These are phyloP conservation scores for Strobilomyces echinocephalus DNA, from an alignment of 768 basidiomycete species.

Conservation along the genomic window DNA sequence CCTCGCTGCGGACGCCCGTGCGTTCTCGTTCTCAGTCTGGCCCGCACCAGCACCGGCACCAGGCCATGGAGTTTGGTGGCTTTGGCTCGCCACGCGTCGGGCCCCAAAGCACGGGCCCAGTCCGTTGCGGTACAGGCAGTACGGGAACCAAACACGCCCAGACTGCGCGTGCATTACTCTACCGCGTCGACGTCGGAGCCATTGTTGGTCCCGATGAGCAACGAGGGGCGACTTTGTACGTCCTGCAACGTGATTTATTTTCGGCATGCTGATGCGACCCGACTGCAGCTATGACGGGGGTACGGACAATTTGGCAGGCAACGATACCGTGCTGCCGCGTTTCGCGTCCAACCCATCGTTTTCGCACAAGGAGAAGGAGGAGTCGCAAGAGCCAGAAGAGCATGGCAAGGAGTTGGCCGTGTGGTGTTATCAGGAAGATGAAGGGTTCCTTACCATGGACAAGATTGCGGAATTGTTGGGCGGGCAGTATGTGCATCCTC, in stretches of 20 bases:
- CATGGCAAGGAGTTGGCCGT: slow-evolving; percentile 69
- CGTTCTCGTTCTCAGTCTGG: slow-evolving; percentile 31
- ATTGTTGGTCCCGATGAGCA: slow-evolving; percentile 56
- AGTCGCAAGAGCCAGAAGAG: slow-evolving; percentile 52
- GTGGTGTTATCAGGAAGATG: slow-evolving; percentile 84
- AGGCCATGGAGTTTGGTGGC: slow-evolving; percentile 13
- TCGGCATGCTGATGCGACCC: slow-evolving; percentile 10
- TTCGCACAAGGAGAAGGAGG: slow-evolving; percentile 51
- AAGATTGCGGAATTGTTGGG: slow-evolving; percentile 98
- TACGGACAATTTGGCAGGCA: slow-evolving; percentile 54
- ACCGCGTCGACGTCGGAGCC: slow-evolving; percentile 79
- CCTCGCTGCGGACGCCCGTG: slow-evolving; percentile 30
- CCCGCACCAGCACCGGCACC: slow-evolving; percentile 16
- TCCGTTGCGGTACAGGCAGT: slow-evolving; percentile 42
- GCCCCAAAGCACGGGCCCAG: slow-evolving; percentile 37
- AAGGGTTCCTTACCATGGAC: slow-evolving; percentile 69
- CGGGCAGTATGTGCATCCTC: slow-evolving; percentile 63
- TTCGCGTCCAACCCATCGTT: slow-evolving; percentile 38
- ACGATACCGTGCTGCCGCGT: slow-evolving; percentile 44
- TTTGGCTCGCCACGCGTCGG: slow-evolving; percentile 31
- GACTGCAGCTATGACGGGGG: slow-evolving; percentile 21
- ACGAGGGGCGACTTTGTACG: slow-evolving; percentile 50
- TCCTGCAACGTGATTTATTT: slow-evolving; percentile 13
- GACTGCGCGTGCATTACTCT: slow-evolving; percentile 61
- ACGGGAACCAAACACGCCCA: slow-evolving; percentile 33